These are phyloP conservation scores for Paraleonurus japonicus DNA, from an alignment of 257 asterid species.

Conservation along the genomic window DNA sequence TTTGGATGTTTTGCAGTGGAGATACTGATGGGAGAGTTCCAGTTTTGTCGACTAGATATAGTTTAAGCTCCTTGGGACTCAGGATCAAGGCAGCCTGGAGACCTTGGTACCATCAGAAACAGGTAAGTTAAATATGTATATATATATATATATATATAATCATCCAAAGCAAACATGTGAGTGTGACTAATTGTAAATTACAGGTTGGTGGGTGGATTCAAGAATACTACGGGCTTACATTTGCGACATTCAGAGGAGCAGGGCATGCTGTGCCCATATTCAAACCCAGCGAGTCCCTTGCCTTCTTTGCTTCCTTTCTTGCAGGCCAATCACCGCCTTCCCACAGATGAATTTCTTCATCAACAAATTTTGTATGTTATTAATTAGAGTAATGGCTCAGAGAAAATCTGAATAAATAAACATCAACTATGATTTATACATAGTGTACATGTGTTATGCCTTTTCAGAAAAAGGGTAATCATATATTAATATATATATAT, in stretches of 20 bases:
- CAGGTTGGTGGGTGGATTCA: conserved; percentile 95
- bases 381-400: neutral
- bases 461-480: neutral
- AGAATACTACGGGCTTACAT: conserved; percentile 80
- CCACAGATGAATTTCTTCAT: conserved; percentile 28
- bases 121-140: conserved; percentile 51
- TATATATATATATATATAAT: no score
- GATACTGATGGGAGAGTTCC: conserved; percentile 94
- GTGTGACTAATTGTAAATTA: neutral
- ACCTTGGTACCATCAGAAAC: conserved; percentile 89
- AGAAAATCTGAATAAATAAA: conserved; percentile 3
- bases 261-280: conserved; percentile 92
- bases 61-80: conserved; percentile 65
- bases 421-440: neutral
- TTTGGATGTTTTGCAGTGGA: conserved; percentile 55
- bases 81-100: conserved; percentile 75
- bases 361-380: conserved; percentile 14
- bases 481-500: no score
- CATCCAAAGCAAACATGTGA: no score
- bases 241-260: conserved; percentile 91
- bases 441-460: neutral
- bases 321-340: conserved; percentile 62
- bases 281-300: conserved; percentile 77
- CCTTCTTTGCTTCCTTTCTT: conserved; percentile 72
- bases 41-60: conserved; percentile 77